Evolutionary conservation across 2,329 filamentous ascomycete genomes (phyloP).

Genomic region (Lecanicillium sp.): DNA sequence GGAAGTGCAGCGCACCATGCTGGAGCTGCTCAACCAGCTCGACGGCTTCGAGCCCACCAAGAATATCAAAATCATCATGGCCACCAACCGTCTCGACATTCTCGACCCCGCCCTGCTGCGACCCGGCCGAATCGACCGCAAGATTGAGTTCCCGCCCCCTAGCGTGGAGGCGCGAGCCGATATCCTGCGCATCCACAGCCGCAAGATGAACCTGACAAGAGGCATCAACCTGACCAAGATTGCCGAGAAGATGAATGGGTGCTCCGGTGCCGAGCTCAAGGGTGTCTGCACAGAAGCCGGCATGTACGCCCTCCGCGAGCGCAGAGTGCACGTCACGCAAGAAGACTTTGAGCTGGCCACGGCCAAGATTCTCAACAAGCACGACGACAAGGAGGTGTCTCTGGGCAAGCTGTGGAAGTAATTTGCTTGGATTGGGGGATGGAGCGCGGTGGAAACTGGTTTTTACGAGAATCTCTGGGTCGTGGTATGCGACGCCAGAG

Average conservation of each 20-base stretch:
- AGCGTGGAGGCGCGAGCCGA: conserved; percentile 94
- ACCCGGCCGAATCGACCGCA: conserved; percentile 95
- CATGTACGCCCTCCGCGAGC: conserved; percentile 94
- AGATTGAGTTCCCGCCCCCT: conserved; percentile 97
- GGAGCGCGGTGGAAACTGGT: background rate
- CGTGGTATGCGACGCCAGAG: conserved; percentile 6
- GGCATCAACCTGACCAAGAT: conserved; percentile 98
- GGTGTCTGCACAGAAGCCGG: conserved; percentile 97
- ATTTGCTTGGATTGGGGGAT: conserved; percentile 12
- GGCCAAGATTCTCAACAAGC: conserved; percentile 99
- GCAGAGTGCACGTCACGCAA: conserved; percentile 95
- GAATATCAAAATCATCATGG: conserved; percentile 99
- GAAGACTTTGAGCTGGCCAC: conserved; percentile 98
- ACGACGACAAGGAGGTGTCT: conserved; percentile 95
- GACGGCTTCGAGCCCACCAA: conserved; percentile 99
- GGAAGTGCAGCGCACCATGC: conserved; percentile 96
- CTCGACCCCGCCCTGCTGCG: conserved; percentile 89
- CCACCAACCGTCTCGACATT: conserved; percentile 95
- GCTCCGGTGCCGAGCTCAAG: conserved; percentile 94
- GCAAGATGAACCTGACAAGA: conserved; percentile 96
- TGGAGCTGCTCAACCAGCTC: conserved; percentile 95
- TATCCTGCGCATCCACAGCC: conserved; percentile 93
- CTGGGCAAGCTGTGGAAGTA: conserved; percentile 70
- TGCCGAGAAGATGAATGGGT: conserved; percentile 99
- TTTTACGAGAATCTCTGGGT: background rate